Evolutionary conservation across 768 basidiomycete genomes (phyloP), one percentile per base, ranked within the genome.

Genomic region (Mycena vulgaris): DNA sequence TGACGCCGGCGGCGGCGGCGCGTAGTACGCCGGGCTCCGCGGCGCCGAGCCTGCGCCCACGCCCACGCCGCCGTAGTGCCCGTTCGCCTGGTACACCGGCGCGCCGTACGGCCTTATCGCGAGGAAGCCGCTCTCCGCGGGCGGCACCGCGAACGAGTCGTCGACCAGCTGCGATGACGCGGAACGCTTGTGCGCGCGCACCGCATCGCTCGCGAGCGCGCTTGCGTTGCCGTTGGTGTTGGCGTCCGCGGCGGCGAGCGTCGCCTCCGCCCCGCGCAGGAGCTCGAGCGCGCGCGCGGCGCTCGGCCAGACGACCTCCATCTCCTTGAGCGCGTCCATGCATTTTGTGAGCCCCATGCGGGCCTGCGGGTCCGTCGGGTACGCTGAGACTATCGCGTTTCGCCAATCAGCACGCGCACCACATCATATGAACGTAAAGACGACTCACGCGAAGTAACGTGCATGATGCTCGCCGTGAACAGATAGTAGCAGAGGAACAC

Each of bases 391-490:
- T 91, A 71, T 7, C 17, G 57, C n/a, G n/a, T n/a, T n/a, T n/a
- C n/a, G 25, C 21, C 47, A 40, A 55, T 75, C 51, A 55, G 45
- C 7, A 23, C 48, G 17, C 13, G n/a, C 48, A n/a, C 40, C 31
- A 28, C 11, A n/a, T 33, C 62, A 17, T 14, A 7, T 19, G 8
- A 13, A 31, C 45, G 9, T 25, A 28, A 37, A 28, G 57, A 56
- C 6, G 16, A 87, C 93, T 73, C 75, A 95, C 93, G 79, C 45
- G 84, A 90, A 2, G 89, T 89, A 52, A 93, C 88, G 74, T 95
- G 94, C 92, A 93, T 93, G 60, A 95, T 89, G 65, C 89, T 89
- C 19, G 93, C 93, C 3, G 91, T 91, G 81, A 95, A 95, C 19
- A 93, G 83, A 75, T 94, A 94, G 76, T 94, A 95, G 74, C 88